phyloP scores from a whole-genome alignment of 2,329 filamentous ascomycete genomes.

The Daldinia sp. region DNA sequence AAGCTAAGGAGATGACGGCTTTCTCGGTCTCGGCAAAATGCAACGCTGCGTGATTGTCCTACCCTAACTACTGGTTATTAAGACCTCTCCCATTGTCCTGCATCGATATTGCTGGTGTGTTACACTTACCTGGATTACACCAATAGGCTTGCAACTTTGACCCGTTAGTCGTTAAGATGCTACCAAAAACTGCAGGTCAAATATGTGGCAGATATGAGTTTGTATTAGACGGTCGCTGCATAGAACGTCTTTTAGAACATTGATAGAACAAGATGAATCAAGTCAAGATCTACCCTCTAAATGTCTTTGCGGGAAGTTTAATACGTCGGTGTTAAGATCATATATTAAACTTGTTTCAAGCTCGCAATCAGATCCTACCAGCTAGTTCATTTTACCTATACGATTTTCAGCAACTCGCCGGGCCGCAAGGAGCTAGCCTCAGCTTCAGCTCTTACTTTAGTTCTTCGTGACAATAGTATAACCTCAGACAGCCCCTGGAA shows the following conservation, averaged over 20 bases:
- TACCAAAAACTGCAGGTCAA: conserved; percentile 3
- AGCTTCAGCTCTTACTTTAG: conserved; percentile 1
- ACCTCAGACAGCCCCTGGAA: neutral
- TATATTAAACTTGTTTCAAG: neutral
- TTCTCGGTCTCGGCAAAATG: neutral
- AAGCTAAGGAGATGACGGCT: neutral
- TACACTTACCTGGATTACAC: conserved; percentile 7
- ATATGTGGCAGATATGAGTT: neutral
- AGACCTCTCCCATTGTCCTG: neutral
- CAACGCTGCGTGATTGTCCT: conserved; percentile 2
- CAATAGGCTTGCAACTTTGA: conserved; percentile 4
- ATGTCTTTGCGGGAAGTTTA: neutral
- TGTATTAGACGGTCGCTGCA: neutral
- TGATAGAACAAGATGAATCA: conserved; percentile 1
- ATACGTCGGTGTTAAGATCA: neutral
- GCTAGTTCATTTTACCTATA: conserved; percentile 2
- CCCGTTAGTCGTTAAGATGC: neutral
- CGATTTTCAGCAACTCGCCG: neutral
- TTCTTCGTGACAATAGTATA: no score
- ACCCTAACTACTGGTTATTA: conserved; percentile 2
- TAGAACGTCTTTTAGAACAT: conserved; percentile 1
- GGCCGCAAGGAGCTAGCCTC: conserved; percentile 7
- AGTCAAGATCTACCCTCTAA: neutral
- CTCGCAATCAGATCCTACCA: conserved; percentile 5
- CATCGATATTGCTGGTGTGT: neutral